Evolutionary conservation across 805 yeast species (phyloP), one percentile per base, ranked within the genome.

Genomic region (Starmera dryadoides): DNA sequence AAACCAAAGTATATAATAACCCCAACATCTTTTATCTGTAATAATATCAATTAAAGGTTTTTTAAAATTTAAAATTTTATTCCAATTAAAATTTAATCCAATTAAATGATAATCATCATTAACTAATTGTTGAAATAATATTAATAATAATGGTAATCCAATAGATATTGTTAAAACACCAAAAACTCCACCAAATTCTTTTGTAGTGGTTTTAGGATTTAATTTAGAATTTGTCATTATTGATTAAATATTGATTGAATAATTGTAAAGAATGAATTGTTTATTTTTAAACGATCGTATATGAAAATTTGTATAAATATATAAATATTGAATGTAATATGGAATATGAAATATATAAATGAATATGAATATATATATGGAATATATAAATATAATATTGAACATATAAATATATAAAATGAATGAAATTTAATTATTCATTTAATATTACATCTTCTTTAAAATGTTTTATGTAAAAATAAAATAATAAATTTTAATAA

Each of bases 111-210:
- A 81, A 11, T 59, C 50, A 29, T 77, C 79, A 51, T 88, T 86
- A 46, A 81, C 66, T 41, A 77, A 61, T 38, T 81, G 68, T 39
- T 78, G 79, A 41, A 89, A 67, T 19, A 72, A 60, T 10, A 79
- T 59, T 15, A 84, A 69, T 10, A 86, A 63, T 0, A 68, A 33
- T 1, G 97, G 96, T 19, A 91, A 66, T 1, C 82, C 82, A 2
- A 77, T 14, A 0, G 91, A 63, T 41, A 91, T 74, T 4, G 68
- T 71, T 2, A 77, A 33, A 0, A 93, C 87, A 4, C 98, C 98
- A 1, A 73, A 58, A 4, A 72, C 60, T 0, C 98, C 98, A 25
- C 73, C 71, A 59, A 91, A 91, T 59, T 91, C 98, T 42, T 67
- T 65, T 35, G 79, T 75, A 4, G 60, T 66, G 1, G 97, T 86